Evolutionary conservation across 2,329 filamentous ascomycete genomes (phyloP).

Genomic region (Fusarium nelsonii): DNA sequence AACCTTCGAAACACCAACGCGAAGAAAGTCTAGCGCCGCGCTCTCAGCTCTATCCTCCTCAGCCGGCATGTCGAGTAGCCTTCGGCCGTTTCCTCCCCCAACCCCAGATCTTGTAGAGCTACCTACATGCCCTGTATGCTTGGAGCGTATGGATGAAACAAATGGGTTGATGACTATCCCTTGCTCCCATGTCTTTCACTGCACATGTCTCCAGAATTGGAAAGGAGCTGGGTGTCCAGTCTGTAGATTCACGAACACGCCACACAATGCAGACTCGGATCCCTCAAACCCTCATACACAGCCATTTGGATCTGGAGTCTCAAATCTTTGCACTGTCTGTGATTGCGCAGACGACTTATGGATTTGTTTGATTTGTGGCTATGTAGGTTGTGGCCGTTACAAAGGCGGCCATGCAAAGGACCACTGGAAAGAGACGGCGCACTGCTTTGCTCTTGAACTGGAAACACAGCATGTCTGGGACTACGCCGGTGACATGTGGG

Average conservation of each 20-base stretch:
- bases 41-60: slow-evolving; percentile 69
- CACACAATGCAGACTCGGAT: slow-evolving; percentile 55
- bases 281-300: slow-evolving; percentile 63
- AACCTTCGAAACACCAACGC: slow-evolving; percentile 77
- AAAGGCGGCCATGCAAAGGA: slow-evolving; percentile 93
- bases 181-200: slow-evolving; percentile 98
- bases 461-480: slow-evolving; percentile 98
- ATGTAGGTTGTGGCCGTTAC: slow-evolving; percentile 93
- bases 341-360: slow-evolving; percentile 86
- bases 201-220: slow-evolving; percentile 96
- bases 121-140: slow-evolving; percentile 94
- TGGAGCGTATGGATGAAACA: slow-evolving; percentile 98
- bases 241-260: slow-evolving; percentile 82
- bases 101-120: slow-evolving; percentile 90
- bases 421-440: slow-evolving; percentile 89
- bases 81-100: slow-evolving; percentile 72
- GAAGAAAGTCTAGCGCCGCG: slow-evolving; percentile 62
- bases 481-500: slow-evolving; percentile 94
- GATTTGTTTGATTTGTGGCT: slow-evolving; percentile 95
- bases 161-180: slow-evolving; percentile 94
- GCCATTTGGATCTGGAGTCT: slow-evolving; percentile 69
- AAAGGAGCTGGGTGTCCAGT: slow-evolving; percentile 93
- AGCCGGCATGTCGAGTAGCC: slow-evolving; percentile 57
- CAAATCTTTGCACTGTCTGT: slow-evolving; percentile 84
- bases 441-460: slow-evolving; percentile 93